Percentiles rank a stretch among this genome's conserved stretches.
phyloP scores from a whole-genome alignment of 176 grass and related monocot genomes.

The Bonia amplexicaulis region DNA sequence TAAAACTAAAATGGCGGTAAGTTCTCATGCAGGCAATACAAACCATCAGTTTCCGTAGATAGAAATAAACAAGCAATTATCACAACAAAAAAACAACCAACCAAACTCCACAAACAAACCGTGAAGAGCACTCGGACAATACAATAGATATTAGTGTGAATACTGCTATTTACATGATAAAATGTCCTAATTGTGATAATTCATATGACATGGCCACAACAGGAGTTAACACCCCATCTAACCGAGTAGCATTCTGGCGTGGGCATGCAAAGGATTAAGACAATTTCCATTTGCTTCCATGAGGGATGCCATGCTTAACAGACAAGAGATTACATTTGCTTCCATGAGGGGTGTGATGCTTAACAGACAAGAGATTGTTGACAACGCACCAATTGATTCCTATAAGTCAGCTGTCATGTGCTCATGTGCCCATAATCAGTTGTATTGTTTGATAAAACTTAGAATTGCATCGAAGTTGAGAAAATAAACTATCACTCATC shows the following conservation, averaged over 20 bases:
- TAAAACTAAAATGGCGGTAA: neutral
- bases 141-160: neutral
- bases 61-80: neutral
- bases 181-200: neutral
- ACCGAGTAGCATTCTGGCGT: neutral
- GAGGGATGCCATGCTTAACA: neutral
- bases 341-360: neutral
- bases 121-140: neutral
- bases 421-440: neutral
- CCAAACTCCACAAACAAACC: neutral
- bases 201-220: no score
- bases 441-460: neutral
- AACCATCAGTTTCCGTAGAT: neutral
- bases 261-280: neutral
- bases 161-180: neutral
- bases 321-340: neutral
- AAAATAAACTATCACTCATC: neutral
- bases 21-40: neutral
- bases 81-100: no score
- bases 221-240: no score
- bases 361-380: neutral
- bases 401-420: neutral
- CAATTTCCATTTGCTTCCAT: neutral
- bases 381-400: neutral
- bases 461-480: neutral